Conservation (phyloP, 2,329 filamentous ascomycete genomes). For the Colletotrichum viniferum region DNA sequence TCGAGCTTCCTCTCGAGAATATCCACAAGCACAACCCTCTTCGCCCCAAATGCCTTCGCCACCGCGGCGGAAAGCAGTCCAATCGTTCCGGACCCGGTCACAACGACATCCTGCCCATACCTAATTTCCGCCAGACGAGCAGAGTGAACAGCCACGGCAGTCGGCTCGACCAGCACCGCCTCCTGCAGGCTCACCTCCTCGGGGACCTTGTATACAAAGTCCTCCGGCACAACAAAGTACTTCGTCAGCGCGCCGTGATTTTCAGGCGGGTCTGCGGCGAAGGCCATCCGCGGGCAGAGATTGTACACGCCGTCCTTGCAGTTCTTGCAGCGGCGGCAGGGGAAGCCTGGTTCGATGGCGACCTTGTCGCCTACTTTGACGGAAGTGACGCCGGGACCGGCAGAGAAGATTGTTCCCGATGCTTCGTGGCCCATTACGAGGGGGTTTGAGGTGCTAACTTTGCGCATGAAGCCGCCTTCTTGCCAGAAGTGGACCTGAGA, state of each 20-base stretch:
- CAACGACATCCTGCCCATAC: background rate
- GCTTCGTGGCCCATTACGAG: conserved; percentile 52
- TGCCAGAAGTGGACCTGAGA: conserved; percentile 16
- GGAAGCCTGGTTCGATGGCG: conserved; percentile 80
- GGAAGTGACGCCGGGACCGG: conserved; percentile 61
- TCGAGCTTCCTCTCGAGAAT: background rate
- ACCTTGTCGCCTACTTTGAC: conserved; percentile 75
- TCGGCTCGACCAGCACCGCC: conserved; percentile 11
- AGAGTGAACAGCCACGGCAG: conserved; percentile 5
- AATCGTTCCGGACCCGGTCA: conserved; percentile 7
- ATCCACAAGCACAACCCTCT: background rate
- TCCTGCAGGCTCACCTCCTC: conserved; percentile 52
- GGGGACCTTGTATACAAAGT: conserved; percentile 85
- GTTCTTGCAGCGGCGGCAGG: conserved; percentile 73
- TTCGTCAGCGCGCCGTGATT: conserved; percentile 76
- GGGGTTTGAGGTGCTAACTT: conserved; percentile 29
- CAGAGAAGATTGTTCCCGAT: conserved; percentile 69
- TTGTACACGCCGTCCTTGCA: conserved; percentile 83
- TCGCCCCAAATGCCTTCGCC: conserved; percentile 8
- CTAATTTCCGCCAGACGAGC: background rate
- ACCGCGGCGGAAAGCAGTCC: background rate
- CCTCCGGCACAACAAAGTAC: conserved; percentile 76
- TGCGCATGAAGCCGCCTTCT: conserved; percentile 17
- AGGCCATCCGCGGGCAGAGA: conserved; percentile 78
- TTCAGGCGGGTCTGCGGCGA: conserved; percentile 84